Evolutionary conservation across 2,329 filamentous ascomycete species (phyloP).

Genomic region (Paecilomyces dactylethromorphus): DNA sequence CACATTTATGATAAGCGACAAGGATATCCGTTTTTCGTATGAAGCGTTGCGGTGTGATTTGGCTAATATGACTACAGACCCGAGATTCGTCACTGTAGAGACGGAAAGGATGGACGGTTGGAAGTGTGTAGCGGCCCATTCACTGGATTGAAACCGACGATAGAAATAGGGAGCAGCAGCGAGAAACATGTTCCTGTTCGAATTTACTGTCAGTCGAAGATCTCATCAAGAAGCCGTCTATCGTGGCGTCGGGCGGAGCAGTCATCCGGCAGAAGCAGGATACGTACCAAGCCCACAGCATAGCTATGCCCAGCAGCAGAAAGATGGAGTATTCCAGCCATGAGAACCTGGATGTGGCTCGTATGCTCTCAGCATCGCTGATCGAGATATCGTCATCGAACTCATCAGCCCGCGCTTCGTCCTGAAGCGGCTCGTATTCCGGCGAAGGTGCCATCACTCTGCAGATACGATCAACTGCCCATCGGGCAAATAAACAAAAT

Average conservation of each 20-base stretch:
- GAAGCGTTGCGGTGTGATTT: slow-evolving; percentile 75
- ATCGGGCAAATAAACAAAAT: neutral
- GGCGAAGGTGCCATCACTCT: neutral
- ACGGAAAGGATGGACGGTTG: slow-evolving; percentile 84
- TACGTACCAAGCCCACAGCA: slow-evolving; percentile 92
- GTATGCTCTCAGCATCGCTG: neutral
- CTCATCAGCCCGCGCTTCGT: slow-evolving; percentile 20
- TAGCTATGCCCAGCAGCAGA: slow-evolving; percentile 75
- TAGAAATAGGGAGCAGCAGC: slow-evolving; percentile 92
- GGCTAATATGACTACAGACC: slow-evolving; percentile 67
- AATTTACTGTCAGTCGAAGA: neutral
- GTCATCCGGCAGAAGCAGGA: neutral
- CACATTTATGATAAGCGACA: slow-evolving; percentile 71
- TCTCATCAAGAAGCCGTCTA: slow-evolving; percentile 6
- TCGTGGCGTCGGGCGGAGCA: neutral
- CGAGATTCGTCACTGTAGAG: slow-evolving; percentile 76
- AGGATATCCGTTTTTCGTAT: slow-evolving; percentile 79
- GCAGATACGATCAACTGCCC: slow-evolving; percentile 26
- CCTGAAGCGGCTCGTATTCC: neutral
- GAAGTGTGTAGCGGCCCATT: slow-evolving; percentile 72
- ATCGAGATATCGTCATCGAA: slow-evolving; percentile 5
- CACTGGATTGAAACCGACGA: slow-evolving; percentile 64
- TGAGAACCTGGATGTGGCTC: slow-evolving; percentile 52
- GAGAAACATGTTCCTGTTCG: slow-evolving; percentile 88
- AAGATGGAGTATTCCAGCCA: slow-evolving; percentile 85